Base-by-base conservation (phyloP, 2,329 filamentous ascomycete genomes). In the Helminthosporium solani region DNA sequence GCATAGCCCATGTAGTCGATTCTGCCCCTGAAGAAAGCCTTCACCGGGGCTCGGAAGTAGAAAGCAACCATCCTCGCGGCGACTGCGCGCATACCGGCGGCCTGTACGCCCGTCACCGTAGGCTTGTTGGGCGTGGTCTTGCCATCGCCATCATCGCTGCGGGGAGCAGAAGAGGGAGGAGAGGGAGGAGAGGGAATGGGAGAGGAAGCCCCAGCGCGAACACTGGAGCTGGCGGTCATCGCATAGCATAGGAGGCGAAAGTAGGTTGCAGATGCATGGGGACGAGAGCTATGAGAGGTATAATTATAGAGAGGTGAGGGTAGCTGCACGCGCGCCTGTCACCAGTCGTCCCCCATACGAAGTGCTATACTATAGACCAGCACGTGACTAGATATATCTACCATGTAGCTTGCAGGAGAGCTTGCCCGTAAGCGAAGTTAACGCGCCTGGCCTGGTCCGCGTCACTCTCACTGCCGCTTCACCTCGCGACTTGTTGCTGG, bases 11-110 rank as follows among this genome's bases (percentile, higher is more conserved):
- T 78, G 66, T 90, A 96, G 75, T 96, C 91, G 53, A 96, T 90
- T 47, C 91, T 78, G 1, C 88, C 91, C 50, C 89, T 83, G 72
- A 96, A 95, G 67, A 96, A 96, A 14, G 90, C 88, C 72, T 96
- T 96, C 42, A 90, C 87, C 1, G 91, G 91, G 0, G 90, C 89
- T 46, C 90, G 80, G 66, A 96, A 96, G 51, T 95, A 96, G 61
- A 96, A 96, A 19, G 90, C 86, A 44, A 96, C 81, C 60, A 90
- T 78, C 65, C 95, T 87, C 7, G 89, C 87, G 58, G 86, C 91
- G 52, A 96, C 70, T 21, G 90, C 91, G 37, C 91, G 86, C 53
- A 90, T 87, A 33, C 88, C 83, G 18, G 90, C 90, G 3, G 90
- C 90, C 18, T 88, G 90, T n/a, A 88, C 87, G 38, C 88, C 90